Percentiles rank a stretch among this genome's conserved stretches.
phyloP scores from a whole-genome alignment of 1,139 yeast genomes.

The Sugiyamaella japonica region DNA sequence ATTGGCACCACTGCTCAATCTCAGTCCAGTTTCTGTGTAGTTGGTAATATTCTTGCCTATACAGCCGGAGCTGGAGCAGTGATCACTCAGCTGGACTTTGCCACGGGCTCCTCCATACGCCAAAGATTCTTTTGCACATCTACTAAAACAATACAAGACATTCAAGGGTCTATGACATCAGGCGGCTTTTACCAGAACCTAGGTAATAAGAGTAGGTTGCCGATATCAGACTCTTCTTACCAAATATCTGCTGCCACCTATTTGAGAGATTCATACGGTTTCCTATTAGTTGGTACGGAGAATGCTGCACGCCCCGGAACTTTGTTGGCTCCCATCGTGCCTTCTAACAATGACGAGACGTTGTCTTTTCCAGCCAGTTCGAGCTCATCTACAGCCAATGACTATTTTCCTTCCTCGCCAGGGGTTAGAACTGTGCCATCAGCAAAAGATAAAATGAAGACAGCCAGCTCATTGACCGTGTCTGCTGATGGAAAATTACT shows the following conservation, averaged over 20 bases:
- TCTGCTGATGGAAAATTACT: constrained; percentile 54
- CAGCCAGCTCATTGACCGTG: constrained; percentile 56
- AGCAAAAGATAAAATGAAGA: constrained; percentile 50
- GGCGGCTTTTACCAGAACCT: constrained; percentile 3
- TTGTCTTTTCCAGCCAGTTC: not conserved
- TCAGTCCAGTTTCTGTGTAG: constrained; percentile 45
- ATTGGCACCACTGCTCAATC: constrained; percentile 48
- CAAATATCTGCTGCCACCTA: not conserved
- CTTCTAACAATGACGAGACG: constrained; percentile 12
- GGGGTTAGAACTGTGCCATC: constrained; percentile 17
- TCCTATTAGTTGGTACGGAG: constrained; percentile 5
- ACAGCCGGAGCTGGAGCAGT: constrained; percentile 72
- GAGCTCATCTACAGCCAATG: not conserved
- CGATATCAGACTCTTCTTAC: not conserved
- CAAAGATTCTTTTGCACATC: constrained; percentile 34
- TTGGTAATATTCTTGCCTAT: constrained; percentile 52
- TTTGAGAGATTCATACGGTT: constrained; percentile 18
- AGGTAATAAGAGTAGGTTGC: not conserved
- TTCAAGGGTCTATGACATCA: constrained; percentile 18
- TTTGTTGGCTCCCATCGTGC: constrained; percentile 12
- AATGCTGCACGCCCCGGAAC: constrained; percentile 6
- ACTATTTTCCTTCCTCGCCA: constrained; percentile 8
- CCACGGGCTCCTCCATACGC: constrained; percentile 3
- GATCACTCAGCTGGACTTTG: constrained; percentile 39
- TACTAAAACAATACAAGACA: constrained; percentile 25